Percentiles rank a stretch among this genome's conserved stretches.
These are phyloP conservation scores for Suillus tomentosus DNA, from an alignment of 768 basidiomycete species.

Conservation along the genomic window DNA sequence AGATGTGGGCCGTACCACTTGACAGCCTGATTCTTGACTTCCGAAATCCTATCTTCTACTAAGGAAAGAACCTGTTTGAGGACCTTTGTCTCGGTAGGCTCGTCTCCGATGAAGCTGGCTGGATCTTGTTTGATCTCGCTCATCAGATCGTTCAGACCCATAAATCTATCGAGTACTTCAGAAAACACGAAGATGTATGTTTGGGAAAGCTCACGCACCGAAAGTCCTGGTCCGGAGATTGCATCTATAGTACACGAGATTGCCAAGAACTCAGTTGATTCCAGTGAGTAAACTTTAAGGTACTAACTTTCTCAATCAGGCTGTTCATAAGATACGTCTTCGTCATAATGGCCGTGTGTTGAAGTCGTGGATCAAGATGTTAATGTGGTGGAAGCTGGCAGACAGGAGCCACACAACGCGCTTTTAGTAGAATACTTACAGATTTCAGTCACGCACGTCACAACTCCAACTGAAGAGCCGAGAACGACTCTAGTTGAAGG, in stretches of 20 bases:
- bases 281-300: conserved; percentile 8
- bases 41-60: conserved; percentile 93
- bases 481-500: neutral
- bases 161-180: conserved; percentile 62
- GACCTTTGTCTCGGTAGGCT: conserved; percentile 81
- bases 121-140: conserved; percentile 83
- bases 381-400: neutral
- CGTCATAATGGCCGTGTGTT: conserved; percentile 56
- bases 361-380: neutral
- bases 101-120: conserved; percentile 78
- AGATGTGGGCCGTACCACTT: conserved; percentile 68
- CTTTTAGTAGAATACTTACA: neutral
- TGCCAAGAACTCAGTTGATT: conserved; percentile 1
- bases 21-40: conserved; percentile 97
- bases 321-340: conserved; percentile 84
- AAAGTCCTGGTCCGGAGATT: conserved; percentile 89
- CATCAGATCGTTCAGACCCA: conserved; percentile 96
- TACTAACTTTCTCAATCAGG: conserved; percentile 74
- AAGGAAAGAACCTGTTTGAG: conserved; percentile 81
- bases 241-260: conserved; percentile 57
- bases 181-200: conserved; percentile 22
- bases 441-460: conserved; percentile 4
- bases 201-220: conserved; percentile 48
- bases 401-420: conserved; percentile 28
- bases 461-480: neutral